Evolutionary conservation across 2,329 filamentous ascomycete species (phyloP).

Genomic region (Trichoderma sp.): DNA sequence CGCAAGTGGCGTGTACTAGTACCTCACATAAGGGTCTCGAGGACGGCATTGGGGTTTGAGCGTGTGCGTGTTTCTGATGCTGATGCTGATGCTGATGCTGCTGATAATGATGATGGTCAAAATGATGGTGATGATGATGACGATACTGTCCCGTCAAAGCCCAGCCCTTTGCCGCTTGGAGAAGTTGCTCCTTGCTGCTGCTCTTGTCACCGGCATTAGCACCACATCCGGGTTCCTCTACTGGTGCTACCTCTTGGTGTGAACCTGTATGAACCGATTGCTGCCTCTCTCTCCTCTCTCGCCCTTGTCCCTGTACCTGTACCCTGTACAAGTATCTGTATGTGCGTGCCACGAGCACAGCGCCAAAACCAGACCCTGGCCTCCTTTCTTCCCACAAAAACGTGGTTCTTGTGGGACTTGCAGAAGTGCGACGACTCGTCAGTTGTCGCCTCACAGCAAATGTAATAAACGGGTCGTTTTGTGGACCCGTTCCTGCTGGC

Average conservation of each 20-base stretch:
- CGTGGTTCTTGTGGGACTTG: not conserved
- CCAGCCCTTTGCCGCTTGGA: not conserved
- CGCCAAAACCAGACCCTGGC: not conserved
- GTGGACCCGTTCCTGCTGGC: not conserved
- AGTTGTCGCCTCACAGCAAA: not conserved
- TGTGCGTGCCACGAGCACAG: not conserved
- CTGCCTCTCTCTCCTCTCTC: not conserved
- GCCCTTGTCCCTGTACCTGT: not conserved
- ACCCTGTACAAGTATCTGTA: not conserved
- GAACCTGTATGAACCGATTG: not conserved
- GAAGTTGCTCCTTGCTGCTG: not conserved
- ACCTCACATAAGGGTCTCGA: not conserved
- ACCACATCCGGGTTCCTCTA: not conserved
- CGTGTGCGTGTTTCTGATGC: not conserved
- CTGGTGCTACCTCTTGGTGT: not conserved
- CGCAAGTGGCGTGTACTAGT: not conserved
- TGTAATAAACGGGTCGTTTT: slow-evolving; percentile 16
- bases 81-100: not conserved
- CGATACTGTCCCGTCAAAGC: not conserved
- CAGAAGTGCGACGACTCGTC: slow-evolving; percentile 4
- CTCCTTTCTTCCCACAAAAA: not conserved
- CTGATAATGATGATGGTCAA: not conserved
- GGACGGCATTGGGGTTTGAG: not conserved
- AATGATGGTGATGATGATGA: not conserved
- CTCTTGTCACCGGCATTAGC: not conserved